Evolutionary conservation across 2,329 filamentous ascomycete genomes (phyloP).

Genomic region (Stachybotrys chartarum): DNA sequence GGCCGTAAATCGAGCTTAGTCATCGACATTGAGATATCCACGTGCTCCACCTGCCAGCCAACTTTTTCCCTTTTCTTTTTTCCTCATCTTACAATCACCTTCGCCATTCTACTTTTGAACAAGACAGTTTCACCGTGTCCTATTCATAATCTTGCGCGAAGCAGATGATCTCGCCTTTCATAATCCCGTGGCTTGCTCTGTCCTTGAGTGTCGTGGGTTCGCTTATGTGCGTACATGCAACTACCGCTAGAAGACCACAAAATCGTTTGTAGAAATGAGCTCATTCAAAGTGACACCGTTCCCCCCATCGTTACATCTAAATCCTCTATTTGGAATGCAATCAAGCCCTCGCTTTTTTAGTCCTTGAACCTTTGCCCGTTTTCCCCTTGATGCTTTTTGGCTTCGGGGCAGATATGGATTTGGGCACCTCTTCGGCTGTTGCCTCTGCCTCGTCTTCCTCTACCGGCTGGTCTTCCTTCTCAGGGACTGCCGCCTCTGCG

Average conservation of each 20-base stretch:
- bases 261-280: not conserved
- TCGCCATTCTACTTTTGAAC: constrained; percentile 28
- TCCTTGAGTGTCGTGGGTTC: constrained; percentile 46
- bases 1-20: not conserved
- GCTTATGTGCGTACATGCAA: constrained; percentile 52
- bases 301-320: not conserved
- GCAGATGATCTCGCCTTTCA: constrained; percentile 52
- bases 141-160: constrained; percentile 41
- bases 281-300: not conserved
- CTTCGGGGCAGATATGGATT: constrained; percentile 11
- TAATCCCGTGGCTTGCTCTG: constrained; percentile 49
- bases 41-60: not conserved
- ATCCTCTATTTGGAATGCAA: not conserved
- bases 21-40: not conserved
- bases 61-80: constrained; percentile 18
- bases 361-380: constrained; percentile 24
- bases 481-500: constrained; percentile 17
- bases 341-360: constrained; percentile 31
- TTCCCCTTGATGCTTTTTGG: constrained; percentile 23
- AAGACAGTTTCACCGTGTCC: constrained; percentile 28
- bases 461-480: constrained; percentile 12
- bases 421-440: constrained; percentile 11
- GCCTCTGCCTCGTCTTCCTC: constrained; percentile 13
- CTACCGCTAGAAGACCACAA: not conserved
- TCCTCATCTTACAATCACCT: constrained; percentile 41